Conservation (phyloP, 164 flowering plant species). For the Pachysandra terminalis region DNA sequence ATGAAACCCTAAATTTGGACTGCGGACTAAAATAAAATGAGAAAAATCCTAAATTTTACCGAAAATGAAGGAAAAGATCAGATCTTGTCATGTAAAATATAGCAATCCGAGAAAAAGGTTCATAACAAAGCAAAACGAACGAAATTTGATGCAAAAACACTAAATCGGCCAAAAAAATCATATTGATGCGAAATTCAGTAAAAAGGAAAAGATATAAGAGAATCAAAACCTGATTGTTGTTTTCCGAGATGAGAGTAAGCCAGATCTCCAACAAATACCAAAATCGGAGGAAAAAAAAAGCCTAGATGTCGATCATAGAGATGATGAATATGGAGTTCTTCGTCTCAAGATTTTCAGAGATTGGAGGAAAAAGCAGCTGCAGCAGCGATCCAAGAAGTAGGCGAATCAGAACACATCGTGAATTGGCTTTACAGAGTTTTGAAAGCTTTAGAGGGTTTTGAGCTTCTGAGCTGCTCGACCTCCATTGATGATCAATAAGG, state of each 20-base stretch:
- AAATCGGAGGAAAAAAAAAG: neutral
- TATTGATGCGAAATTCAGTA: neutral
- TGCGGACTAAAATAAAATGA: neutral
- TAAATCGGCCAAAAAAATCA: neutral
- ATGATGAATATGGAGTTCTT: no score
- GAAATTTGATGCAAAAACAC: neutral
- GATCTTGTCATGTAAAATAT: constrained; percentile 5
- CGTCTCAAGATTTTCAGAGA: neutral
- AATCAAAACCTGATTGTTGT: neutral
- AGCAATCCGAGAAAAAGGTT: neutral
- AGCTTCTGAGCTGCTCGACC: neutral
- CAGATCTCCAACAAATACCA: neutral
- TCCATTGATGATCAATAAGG: constrained; percentile 1
- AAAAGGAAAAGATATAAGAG: neutral
- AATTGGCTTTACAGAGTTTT: neutral
- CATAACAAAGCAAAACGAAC: no score
- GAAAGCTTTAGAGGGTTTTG: no score
- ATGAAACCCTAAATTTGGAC: constrained; percentile 10
- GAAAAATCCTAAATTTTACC: no score
- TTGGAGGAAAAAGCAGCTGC: neutral
- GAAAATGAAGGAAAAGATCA: neutral
- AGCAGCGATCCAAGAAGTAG: neutral
- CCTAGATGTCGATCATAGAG: neutral
- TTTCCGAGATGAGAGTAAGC: neutral
- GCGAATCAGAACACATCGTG: neutral